These are phyloP conservation scores for Elaphomyces granulatus DNA, from an alignment of 495 filamentous ascomycete genomes.

Conservation along the genomic window DNA sequence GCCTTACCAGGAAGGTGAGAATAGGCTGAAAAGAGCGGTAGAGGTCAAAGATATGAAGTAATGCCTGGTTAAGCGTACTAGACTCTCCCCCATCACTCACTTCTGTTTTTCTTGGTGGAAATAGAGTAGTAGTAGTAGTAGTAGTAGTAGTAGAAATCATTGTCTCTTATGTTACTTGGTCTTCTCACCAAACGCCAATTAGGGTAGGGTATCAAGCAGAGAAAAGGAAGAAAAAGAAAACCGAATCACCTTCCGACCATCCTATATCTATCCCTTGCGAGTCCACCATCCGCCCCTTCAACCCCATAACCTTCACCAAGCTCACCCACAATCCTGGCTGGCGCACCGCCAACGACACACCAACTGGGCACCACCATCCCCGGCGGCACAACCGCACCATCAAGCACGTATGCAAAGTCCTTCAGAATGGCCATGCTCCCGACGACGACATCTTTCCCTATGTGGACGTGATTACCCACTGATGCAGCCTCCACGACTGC, in stretches of 20 bases:
- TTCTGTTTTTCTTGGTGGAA: too few species aligned
- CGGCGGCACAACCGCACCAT: conserved; percentile 64
- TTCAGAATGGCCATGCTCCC: conserved; percentile 82
- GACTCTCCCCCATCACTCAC: too few species aligned
- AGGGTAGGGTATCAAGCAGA: conserved; percentile 6
- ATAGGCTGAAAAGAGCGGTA: conserved; percentile 36
- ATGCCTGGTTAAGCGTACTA: too few species aligned
- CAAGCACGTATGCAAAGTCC: conserved; percentile 63
- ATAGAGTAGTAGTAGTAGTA: neutral
- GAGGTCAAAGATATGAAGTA: conserved; percentile 21
- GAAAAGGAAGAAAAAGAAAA: conserved; percentile 10
- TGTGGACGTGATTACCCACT: conserved; percentile 62
- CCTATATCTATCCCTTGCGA: conserved; percentile 31
- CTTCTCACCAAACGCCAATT: conserved; percentile 3
- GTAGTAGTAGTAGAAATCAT: neutral
- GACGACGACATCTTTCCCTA: conserved; percentile 58
- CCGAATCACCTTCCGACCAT: conserved; percentile 24
- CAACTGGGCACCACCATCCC: conserved; percentile 88
- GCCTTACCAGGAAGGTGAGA: conserved; percentile 45
- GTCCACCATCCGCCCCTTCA: conserved; percentile 32
- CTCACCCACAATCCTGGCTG: conserved; percentile 72
- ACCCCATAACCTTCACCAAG: conserved; percentile 65
- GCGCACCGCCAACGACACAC: conserved; percentile 68
- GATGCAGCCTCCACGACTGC: conserved; percentile 65
- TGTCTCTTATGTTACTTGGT: neutral